phyloP scores from a whole-genome alignment of 306 rosid species.

The Arachis hypogaea region DNA sequence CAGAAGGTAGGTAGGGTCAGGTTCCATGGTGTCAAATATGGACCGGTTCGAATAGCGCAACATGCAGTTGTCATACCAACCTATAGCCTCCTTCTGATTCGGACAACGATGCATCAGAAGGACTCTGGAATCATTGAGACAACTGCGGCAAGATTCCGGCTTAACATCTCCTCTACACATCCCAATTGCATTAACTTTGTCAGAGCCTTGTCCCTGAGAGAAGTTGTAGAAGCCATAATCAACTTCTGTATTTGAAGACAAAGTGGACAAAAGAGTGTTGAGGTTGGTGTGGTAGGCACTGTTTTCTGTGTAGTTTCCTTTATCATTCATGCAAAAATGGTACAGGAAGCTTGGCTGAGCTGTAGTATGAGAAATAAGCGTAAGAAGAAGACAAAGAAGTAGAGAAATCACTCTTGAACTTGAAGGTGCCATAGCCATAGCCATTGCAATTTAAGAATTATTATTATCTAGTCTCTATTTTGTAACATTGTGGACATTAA shows the following conservation, averaged over 20 bases:
- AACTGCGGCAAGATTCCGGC: constrained; percentile 40
- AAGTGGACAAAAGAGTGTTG: constrained; percentile 46
- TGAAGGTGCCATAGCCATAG: constrained; percentile 34
- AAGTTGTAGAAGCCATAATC: constrained; percentile 47
- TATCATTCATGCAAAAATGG: constrained; percentile 5
- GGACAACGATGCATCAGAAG: constrained; percentile 45
- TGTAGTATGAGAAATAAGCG: constrained; percentile 25
- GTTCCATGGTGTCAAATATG: constrained; percentile 25
- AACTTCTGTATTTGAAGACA: constrained; percentile 33
- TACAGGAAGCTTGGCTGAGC: constrained; percentile 33
- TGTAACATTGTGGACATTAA: background rate
- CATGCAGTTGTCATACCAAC: constrained; percentile 45
- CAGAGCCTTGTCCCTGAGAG: constrained; percentile 46
- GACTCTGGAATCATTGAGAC: constrained; percentile 46
- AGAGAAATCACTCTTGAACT: constrained; percentile 12
- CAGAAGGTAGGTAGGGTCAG: background rate
- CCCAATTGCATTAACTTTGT: constrained; percentile 45
- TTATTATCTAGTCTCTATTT: background rate
- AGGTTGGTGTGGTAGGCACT: constrained; percentile 55
- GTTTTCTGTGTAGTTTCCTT: constrained; percentile 53
- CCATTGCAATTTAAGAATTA: constrained; percentile 3
- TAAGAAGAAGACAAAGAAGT: constrained; percentile 15
- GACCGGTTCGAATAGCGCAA: constrained; percentile 51
- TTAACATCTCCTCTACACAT: constrained; percentile 58
- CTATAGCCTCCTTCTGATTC: constrained; percentile 56